These are phyloP conservation scores for Isoetes engelmannii DNA, from an alignment of 83 land plant genomes.

Conservation along the genomic window DNA sequence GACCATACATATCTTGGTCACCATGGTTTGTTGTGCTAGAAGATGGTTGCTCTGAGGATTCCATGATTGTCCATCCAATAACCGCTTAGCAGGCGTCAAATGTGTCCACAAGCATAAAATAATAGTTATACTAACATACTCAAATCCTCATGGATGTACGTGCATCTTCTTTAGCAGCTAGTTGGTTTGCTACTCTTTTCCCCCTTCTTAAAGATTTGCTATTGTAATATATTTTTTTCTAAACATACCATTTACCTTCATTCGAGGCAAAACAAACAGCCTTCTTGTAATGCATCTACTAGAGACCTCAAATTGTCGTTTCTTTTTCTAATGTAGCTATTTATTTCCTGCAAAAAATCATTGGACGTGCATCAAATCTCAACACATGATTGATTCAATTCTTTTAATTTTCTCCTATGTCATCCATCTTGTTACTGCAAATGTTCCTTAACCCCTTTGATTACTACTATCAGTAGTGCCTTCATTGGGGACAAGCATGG, in stretches of 20 bases:
- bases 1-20: no score
- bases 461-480: no score
- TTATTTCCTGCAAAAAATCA: constrained; percentile 43
- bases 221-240: constrained; percentile 80
- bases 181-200: neutral
- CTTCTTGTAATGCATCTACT: constrained; percentile 84
- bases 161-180: constrained; percentile 32
- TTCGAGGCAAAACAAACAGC: constrained; percentile 1
- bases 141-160: constrained; percentile 86
- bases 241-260: neutral
- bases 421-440: no score
- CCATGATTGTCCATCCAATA: no score
- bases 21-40: no score
- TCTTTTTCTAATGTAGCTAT: constrained; percentile 69
- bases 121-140: constrained; percentile 27
- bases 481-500: no score
- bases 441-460: no score
- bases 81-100: no score
- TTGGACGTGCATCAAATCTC: neutral
- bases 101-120: no score
- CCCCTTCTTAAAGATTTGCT: constrained; percentile 2
- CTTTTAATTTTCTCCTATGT: no score
- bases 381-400: no score
- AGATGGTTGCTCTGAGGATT: no score
- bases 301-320: constrained; percentile 50